Base-by-base conservation (phyloP, 2,329 filamentous ascomycete genomes). In the Arthrobotrys sphaeroides region DNA sequence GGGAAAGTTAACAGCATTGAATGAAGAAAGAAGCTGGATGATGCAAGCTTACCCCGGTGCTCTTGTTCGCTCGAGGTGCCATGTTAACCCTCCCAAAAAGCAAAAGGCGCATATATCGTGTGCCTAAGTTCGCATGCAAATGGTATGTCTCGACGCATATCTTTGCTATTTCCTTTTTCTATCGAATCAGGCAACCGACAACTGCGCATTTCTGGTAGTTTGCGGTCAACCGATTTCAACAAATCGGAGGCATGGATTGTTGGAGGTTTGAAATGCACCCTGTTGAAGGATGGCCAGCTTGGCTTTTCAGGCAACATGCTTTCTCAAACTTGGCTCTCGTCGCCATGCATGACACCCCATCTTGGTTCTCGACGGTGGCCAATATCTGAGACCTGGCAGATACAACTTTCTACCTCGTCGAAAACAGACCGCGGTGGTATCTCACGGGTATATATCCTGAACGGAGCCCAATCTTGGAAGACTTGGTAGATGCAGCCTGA, bases 301-400 rank as follows among this genome's bases (percentile, higher is more conserved):
- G 70, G 70, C 70, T 68, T 74, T 74, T 74, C 70, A 74, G 70
- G 70, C 70, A 74, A 74, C 70, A 74, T 74, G 70, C 70, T 62
- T 61, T 67, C 28, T 31, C 43, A 36, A n/a, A 47, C 62, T 74
- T 68, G 70, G 70, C 70, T 38, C 62, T 68, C 70, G 70, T 57
- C 53, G 62, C 51, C 62, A 18, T 73, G 69, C 69, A 73, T 74
- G 38, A 62, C 38, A 66, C 64, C 62, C 2, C 31, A 67, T 57
- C 47, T 42, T 59, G 49, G 64, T 49, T 65, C 26, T 65, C 33
- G 45, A 43, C 61, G n/a, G 6, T 31, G 47, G 20, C 47, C 26
- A 26, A 20, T 65, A 45, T 49, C 43, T 49, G 55, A 65, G 61
- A 65, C 45, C 20, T 60, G 13, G 43, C 28, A 10, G 61, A 55